These are phyloP conservation scores for Aethionema arabicum DNA, from an alignment of 345 rosid species.

Conservation along the genomic window DNA sequence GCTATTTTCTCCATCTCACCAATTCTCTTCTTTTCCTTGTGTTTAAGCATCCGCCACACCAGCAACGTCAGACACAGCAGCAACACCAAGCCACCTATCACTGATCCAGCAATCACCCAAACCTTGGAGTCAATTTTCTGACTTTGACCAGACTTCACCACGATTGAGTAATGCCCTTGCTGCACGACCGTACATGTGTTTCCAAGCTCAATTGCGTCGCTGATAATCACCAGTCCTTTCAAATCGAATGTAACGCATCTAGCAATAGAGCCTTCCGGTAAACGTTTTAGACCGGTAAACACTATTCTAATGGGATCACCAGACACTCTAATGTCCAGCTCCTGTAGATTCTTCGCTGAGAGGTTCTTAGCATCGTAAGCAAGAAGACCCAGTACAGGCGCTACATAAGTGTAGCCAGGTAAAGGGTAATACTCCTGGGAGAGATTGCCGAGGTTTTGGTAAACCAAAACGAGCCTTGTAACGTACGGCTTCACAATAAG, in stretches of 20 bases:
- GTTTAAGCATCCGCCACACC: constrained; percentile 52
- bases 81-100: constrained; percentile 62
- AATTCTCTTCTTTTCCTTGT: constrained; percentile 62
- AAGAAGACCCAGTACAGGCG: constrained; percentile 85
- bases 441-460: constrained; percentile 86
- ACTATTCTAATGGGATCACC: constrained; percentile 56
- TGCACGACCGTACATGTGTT: constrained; percentile 53
- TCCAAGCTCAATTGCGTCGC: constrained; percentile 45
- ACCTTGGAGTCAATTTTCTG: constrained; percentile 32
- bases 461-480: constrained; percentile 77
- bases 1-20: constrained; percentile 68
- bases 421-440: constrained; percentile 64
- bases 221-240: constrained; percentile 54
- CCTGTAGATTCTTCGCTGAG: constrained; percentile 52
- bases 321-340: constrained; percentile 47
- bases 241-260: constrained; percentile 75
- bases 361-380: constrained; percentile 75
- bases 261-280: constrained; percentile 56
- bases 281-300: constrained; percentile 52
- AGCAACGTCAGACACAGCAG: constrained; percentile 49
- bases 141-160: constrained; percentile 49
- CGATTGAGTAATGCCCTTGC: constrained; percentile 89
- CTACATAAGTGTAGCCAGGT: constrained; percentile 49
- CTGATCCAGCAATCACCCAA: constrained; percentile 78
- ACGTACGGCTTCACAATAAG: constrained; percentile 58